Percentiles rank a stretch among this genome's conserved stretches.
Evolutionary conservation across 192 early-diverging fungal genomes (phyloP).

Genomic region (Geosiphon pyriformis): DNA sequence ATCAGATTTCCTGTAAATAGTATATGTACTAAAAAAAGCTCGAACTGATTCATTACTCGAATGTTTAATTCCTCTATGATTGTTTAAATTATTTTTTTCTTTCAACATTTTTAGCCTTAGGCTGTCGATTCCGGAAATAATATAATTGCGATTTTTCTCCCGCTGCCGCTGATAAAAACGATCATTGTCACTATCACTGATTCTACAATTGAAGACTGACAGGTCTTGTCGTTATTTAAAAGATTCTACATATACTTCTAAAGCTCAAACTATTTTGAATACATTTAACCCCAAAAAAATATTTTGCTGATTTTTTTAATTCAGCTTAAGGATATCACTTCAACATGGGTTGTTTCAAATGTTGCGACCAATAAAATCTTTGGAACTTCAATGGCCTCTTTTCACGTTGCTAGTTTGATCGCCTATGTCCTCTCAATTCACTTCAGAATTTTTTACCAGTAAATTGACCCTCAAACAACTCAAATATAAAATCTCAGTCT

Average conservation of each 20-base stretch:
- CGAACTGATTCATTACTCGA: no score
- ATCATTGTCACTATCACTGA: constrained; percentile 93
- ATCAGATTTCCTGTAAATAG: constrained; percentile 76
- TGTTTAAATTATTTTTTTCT: constrained; percentile 15
- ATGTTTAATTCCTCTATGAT: not conserved
- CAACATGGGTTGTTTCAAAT: constrained; percentile 61
- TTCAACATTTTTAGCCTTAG: constrained; percentile 6
- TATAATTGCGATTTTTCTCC: constrained; percentile 88
- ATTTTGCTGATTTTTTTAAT: not conserved
- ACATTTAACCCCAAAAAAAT: not conserved
- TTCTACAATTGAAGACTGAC: constrained; percentile 73
- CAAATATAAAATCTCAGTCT: constrained; percentile 56
- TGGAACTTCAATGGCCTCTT: constrained; percentile 90
- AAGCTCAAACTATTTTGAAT: not conserved
- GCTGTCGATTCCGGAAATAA: constrained; percentile 77
- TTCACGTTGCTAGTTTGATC: constrained; percentile 82
- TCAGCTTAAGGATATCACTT: constrained; percentile 55
- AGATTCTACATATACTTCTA: constrained; percentile 58
- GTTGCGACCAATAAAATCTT: constrained; percentile 81
- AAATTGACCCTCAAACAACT: constrained; percentile 50
- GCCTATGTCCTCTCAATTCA: constrained; percentile 58
- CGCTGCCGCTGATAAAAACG: constrained; percentile 54
- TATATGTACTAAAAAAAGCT: not conserved
- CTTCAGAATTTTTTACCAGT: constrained; percentile 30
- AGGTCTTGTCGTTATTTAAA: constrained; percentile 77